A percentile compares a stretch with the other conserved stretches of the same genome.
Evolutionary conservation across 169 alveolate genomes (phyloP).

Genomic region (Fabrea salina): DNA sequence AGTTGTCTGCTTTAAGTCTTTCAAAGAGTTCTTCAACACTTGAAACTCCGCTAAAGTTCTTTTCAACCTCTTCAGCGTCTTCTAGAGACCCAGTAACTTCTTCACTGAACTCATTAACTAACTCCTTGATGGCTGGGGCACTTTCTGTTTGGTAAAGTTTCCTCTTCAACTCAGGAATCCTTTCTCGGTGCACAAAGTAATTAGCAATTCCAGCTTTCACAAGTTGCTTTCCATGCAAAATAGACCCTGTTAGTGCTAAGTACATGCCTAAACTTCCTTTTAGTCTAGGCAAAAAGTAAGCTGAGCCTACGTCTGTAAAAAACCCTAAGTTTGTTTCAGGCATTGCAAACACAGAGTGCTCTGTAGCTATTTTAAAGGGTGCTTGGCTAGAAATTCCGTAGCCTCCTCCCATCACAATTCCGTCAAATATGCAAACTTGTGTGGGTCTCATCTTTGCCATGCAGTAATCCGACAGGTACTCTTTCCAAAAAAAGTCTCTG

Average conservation of each 20-base stretch:
- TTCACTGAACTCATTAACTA: neutral
- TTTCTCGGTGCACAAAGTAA: neutral
- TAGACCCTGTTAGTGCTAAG: constrained; percentile 80
- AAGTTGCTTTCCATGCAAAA: constrained; percentile 72
- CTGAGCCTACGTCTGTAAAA: constrained; percentile 86
- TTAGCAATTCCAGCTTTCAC: constrained; percentile 36
- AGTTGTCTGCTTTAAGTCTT: constrained; percentile 23
- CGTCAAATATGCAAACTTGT: constrained; percentile 65
- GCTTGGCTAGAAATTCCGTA: constrained; percentile 82
- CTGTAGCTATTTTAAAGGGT: constrained; percentile 83
- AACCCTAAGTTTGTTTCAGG: constrained; percentile 87
- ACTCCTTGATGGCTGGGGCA: neutral
- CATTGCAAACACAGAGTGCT: constrained; percentile 82
- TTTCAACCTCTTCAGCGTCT: constrained; percentile 40
- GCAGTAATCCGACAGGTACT: constrained; percentile 64
- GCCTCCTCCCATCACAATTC: constrained; percentile 89
- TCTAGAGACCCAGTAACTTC: neutral
- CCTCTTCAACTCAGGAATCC: neutral
- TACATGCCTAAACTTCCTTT: constrained; percentile 66
- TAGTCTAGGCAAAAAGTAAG: constrained; percentile 75
- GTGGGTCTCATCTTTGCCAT: constrained; percentile 48
- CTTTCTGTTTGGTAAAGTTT: neutral
- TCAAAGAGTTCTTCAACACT: constrained; percentile 11
- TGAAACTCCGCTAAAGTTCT: constrained; percentile 55
- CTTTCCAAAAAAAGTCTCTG: constrained; percentile 56